Evolutionary conservation across 139 green algal genomes (phyloP).

Genomic region (Yamagishiella unicocca): DNA sequence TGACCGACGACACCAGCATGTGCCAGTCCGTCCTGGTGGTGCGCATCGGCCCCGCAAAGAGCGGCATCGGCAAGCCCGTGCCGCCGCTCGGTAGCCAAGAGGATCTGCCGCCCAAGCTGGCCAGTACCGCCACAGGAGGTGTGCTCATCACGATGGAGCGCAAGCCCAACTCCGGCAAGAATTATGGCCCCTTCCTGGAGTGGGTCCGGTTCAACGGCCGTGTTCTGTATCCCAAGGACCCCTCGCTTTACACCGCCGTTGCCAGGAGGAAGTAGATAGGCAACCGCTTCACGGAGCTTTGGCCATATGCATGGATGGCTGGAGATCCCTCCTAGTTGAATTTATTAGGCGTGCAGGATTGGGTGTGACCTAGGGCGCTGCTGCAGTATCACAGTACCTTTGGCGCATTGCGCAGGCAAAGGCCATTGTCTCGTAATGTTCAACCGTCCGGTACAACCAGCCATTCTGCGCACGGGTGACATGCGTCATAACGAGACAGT

Average conservation of each 20-base stretch:
- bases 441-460: no score
- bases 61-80: slow-evolving; percentile 24
- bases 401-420: background rate
- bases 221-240: background rate
- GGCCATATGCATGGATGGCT: background rate
- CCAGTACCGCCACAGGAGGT: background rate
- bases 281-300: background rate
- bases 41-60: background rate
- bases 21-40: background rate
- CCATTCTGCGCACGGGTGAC: no score
- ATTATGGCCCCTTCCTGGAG: slow-evolving; percentile 24
- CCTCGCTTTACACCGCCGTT: background rate
- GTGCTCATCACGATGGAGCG: slow-evolving; percentile 19
- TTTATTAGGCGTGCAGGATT: background rate
- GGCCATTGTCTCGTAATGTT: no score
- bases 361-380: no score
- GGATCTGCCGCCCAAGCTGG: background rate
- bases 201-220: slow-evolving; percentile 13
- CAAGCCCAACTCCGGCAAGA: background rate
- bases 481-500: no score
- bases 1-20: background rate
- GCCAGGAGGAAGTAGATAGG: background rate
- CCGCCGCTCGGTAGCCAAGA: background rate
- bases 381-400: background rate
- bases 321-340: background rate